Conservation (phyloP, 208 protist species). For the Leishmania amazonensis region DNA sequence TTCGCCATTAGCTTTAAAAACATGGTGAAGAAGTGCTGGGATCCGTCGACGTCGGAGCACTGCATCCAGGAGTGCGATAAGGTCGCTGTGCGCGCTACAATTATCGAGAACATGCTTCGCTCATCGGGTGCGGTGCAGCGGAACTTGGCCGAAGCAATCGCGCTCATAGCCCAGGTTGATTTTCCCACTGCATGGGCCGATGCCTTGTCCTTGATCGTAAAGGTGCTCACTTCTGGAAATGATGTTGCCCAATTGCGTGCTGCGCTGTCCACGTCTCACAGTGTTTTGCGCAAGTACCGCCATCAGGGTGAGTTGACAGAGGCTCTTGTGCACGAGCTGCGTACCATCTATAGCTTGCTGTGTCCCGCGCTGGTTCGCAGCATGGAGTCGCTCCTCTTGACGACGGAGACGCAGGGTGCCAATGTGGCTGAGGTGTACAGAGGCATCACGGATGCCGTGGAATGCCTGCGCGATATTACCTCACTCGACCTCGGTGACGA, state of each 20-base stretch:
- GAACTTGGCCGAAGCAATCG: constrained; percentile 90
- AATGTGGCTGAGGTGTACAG: constrained; percentile 37
- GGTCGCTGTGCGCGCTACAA: constrained; percentile 45
- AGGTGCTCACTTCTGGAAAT: constrained; percentile 33
- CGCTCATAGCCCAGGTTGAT: constrained; percentile 89
- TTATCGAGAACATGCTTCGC: constrained; percentile 70
- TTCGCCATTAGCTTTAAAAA: constrained; percentile 89
- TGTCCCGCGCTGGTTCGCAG: constrained; percentile 33
- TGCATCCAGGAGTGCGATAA: constrained; percentile 81
- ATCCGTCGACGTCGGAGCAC: constrained; percentile 71
- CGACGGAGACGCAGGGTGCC: constrained; percentile 16
- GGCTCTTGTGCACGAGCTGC: constrained; percentile 59
- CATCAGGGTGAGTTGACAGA: constrained; percentile 58
- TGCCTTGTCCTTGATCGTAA: constrained; percentile 74
- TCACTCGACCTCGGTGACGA: constrained; percentile 95
- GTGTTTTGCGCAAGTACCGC: constrained; percentile 93
- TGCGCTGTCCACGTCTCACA: constrained; percentile 85
- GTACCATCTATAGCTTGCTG: constrained; percentile 63
- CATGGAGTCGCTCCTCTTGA: constrained; percentile 29
- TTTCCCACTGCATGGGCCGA: constrained; percentile 92
- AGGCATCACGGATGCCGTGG: constrained; percentile 59
- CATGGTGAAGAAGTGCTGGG: constrained; percentile 85
- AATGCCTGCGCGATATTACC: constrained; percentile 85
- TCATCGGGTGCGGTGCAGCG: constrained; percentile 59
- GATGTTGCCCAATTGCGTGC: constrained; percentile 45